phyloP scores from a whole-genome alignment of 2,329 filamentous ascomycete species.

The Chaetomium olivaceum region DNA sequence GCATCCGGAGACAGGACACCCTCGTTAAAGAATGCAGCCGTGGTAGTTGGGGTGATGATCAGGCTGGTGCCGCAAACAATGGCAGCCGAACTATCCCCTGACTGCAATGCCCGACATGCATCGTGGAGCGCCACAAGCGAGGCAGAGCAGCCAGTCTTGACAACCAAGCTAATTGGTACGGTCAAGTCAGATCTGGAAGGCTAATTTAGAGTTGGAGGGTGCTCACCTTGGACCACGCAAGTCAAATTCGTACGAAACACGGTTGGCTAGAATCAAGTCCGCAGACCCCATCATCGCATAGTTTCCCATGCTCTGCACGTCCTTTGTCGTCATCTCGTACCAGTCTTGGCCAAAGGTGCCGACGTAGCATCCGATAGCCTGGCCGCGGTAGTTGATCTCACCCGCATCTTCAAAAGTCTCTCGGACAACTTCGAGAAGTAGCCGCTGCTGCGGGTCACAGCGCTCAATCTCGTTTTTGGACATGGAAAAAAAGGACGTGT shows the following conservation, averaged over 20 bases:
- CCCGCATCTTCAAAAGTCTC: slow-evolving; percentile 26
- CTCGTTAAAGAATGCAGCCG: neutral
- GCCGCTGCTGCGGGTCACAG: slow-evolving; percentile 29
- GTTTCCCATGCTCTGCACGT: slow-evolving; percentile 29
- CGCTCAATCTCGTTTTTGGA: slow-evolving; percentile 19
- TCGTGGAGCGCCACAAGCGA: slow-evolving; percentile 40
- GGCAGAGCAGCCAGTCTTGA: slow-evolving; percentile 43
- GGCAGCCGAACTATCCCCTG: slow-evolving; percentile 38
- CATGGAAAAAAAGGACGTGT: slow-evolving; percentile 25
- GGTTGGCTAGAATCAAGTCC: slow-evolving; percentile 39
- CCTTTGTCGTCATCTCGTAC: slow-evolving; percentile 28
- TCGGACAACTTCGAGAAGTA: slow-evolving; percentile 30
- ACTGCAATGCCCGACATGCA: slow-evolving; percentile 34
- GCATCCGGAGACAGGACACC: slow-evolving; percentile 8
- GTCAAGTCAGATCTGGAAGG: neutral
- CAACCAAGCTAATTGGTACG: slow-evolving; percentile 33
- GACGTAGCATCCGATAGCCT: slow-evolving; percentile 37
- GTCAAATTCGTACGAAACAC: slow-evolving; percentile 43
- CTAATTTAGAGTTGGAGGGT: too few relatives aligned
- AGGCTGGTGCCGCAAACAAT: slow-evolving; percentile 38
- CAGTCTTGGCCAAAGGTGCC: slow-evolving; percentile 38
- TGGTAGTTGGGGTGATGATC: neutral
- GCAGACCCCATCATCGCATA: slow-evolving; percentile 35
- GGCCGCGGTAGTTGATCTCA: slow-evolving; percentile 37
- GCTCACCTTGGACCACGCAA: slow-evolving; percentile 34